Evolutionary conservation across 345 rosid genomes (phyloP), one percentile per base, ranked within the genome.

Genomic region (Euphorbia pulcherrima): DNA sequence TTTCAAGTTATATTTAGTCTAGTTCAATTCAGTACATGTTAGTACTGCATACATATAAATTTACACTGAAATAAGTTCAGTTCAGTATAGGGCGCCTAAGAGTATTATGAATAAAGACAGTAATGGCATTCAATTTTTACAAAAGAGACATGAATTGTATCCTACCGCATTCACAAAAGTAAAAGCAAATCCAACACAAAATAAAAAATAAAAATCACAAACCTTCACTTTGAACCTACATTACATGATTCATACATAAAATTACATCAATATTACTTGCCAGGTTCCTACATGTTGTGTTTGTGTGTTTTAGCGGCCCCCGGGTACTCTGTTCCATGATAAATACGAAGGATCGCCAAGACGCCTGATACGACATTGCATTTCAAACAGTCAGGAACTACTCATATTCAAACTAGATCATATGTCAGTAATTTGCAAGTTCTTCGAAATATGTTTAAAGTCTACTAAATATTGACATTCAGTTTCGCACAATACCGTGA

Each of bases 311-410:
- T 75, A 75, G 55, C 71, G 65, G 10, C 72, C 90, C 28, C 92
- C 87, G 0, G 97, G 95, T 67, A 72, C 84, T 77, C 92, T 87
- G 80, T 91, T 91, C 99, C 99, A 94, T n/a, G 97, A 89, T 76
- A 94, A 72, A 74, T 91, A 91, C 2, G 97, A 80, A 20, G 99
- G 97, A 81, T 94, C 99, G 73, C 95, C 96, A 54, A 89, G 92
- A 59, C 85, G 95, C 89, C 97, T 94, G 87, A 27, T 65, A 64
- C 72, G 24, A 51, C 17, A 28, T 13, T 41, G 47, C 4, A 62
- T n/a, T 29, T 53, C 2, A 60, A 18, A 67, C 37, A 47, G 54
- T 53, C 33, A 68, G 60, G 20, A n/a, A 40, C 20, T 2, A 30
- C 10, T 29, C 53, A 18, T 5, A n/a, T 52, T 30, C 14, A 16